Base-by-base conservation (phyloP, 129 eudicot genomes). In the Scalesia atractyloides region DNA sequence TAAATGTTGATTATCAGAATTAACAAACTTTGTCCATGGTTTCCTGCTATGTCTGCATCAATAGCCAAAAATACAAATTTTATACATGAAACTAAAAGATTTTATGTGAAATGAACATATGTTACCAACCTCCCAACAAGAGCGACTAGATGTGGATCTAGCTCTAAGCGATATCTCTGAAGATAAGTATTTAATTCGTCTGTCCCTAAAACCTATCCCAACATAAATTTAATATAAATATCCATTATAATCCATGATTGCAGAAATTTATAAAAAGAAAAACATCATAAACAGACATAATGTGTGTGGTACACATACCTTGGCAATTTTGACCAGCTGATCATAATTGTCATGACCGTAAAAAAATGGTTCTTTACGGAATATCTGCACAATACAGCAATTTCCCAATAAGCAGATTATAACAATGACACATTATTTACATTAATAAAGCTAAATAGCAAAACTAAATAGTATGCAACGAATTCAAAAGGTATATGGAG, bases 321-420 rank as follows among this genome's bases (percentile, higher is more conserved):
- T 88, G 56, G 89, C 96, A 73, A 88, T 88, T 73, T 88, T 88
- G 69, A 86, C 96, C 39, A 88, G 83, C 74, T 88, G 96, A 80
- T 88, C 96, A 79, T 88, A 82, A 74, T 88, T 88, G 68, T 88
- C 96, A 39, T 88, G 96, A 61, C 96, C 96, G 33, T 86, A 88
- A 68, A 88, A 88, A 76, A 88, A 88, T 48, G 96, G 96, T 68
- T 88, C 96, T 84, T 88, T 88, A 58, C 96, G 96, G 44, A 88
- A 88, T 76, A 88, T 88, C 96, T 88, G 87, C 68, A 80, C 60
- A 78, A 39, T n/a, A 73, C 43, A 82, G 62, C 50, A 48, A 47
- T 50, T 52, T 52, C n/a, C 68, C 0, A 50, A n/a, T 74, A 72
- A 81, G 77, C 66, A 81, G 4, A 58, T 57, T 26, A 73, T 14